Evolutionary conservation across 768 basidiomycete genomes (phyloP), one percentile per base, ranked within the genome.

Genomic region (Boletus reticulatus): DNA sequence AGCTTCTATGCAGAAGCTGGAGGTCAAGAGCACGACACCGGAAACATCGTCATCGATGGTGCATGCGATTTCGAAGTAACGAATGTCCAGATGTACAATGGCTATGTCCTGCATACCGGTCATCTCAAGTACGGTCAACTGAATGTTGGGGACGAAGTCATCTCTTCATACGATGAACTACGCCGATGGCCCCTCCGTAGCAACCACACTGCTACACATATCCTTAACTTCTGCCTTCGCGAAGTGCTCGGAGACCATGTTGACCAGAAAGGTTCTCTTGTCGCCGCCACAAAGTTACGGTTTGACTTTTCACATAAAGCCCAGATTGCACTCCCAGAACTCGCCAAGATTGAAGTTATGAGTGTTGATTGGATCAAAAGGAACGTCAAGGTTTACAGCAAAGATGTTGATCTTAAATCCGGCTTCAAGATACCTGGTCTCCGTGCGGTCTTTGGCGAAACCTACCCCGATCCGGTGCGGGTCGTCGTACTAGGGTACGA

Each of bases 261-360:
- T 56, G 97, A 98, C 72, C 97, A 99, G 71, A 97, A 92, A 69
- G 97, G 97, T 32, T 98, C 97, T 4, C 84, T 99, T 44, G 97
- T 99, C 59, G 94, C 97, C 2, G 93, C 94, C 0, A 84, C 87
- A 22, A 98, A 97, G 72, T 83, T 99, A 24, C 92, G 97, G 17
- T 99, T 99, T 74, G 97, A 99, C 73, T 99, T 98, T 73, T 95
- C 93, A 17, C 97, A 99, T 76, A 98, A 97, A 72, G 81, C 92
- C 3, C 87, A 86, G 56, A 89, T 98, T 58, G 70, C 83, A n/a
- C 70, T 84, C 1, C 72, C 83, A 4, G 95, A 98, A 48, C 80
- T 98, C 34, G 67, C 74, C 47, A 87, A 86, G 71, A 94, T 99
- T 61, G 95, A 98, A 72, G 67, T 71, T 8, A 85, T 92, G 78